Evolutionary conservation across 768 basidiomycete genomes (phyloP).

Genomic region (Termitomyces sp.): DNA sequence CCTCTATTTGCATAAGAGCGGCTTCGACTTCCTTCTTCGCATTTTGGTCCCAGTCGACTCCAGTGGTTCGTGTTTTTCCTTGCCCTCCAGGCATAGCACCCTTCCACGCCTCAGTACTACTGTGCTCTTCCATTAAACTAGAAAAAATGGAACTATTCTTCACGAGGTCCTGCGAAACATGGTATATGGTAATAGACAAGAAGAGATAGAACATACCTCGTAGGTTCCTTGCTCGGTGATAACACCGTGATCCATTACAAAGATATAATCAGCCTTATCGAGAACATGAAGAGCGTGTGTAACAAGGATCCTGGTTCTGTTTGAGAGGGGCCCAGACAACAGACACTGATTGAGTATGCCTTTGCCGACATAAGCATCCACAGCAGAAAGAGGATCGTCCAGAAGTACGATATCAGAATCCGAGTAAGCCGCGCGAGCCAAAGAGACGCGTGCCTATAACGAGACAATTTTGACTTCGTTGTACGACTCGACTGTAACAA

Average conservation of each 20-base stretch:
- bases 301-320: constrained; percentile 58
- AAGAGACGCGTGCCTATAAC: constrained; percentile 63
- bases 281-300: constrained; percentile 59
- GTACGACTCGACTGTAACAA: neutral
- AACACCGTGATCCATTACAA: constrained; percentile 54
- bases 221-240: constrained; percentile 66
- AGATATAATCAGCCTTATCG: constrained; percentile 59
- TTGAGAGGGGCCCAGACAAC: constrained; percentile 45
- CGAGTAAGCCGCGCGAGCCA: constrained; percentile 78
- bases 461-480: neutral
- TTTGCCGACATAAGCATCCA: constrained; percentile 75
- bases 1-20: constrained; percentile 51
- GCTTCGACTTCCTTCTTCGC: constrained; percentile 25
- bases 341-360: constrained; percentile 62
- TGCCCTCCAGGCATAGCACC: constrained; percentile 21
- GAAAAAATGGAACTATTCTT: constrained; percentile 40
- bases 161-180: constrained; percentile 38
- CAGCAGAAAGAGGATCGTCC: constrained; percentile 79
- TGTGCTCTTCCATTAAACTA: constrained; percentile 54
- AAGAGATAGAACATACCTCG: constrained; percentile 26
- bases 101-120: constrained; percentile 34
- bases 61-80: neutral
- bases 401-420: constrained; percentile 70
- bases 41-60: constrained; percentile 4
- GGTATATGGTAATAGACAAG: neutral